These are phyloP conservation scores for Septoria linicola DNA, from an alignment of 2,329 filamentous ascomycete species.

Conservation along the genomic window DNA sequence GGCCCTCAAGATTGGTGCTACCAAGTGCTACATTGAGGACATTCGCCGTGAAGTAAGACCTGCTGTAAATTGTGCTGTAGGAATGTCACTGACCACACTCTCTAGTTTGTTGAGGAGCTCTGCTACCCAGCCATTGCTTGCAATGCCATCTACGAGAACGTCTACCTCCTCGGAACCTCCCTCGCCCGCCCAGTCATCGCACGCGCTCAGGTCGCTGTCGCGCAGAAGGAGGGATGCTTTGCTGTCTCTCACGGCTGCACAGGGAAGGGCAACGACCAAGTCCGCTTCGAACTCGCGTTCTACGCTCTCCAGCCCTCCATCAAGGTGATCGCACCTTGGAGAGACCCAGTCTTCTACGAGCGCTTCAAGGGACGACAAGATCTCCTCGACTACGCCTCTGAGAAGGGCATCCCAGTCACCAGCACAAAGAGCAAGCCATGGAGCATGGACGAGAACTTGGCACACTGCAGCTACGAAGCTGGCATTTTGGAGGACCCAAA, in stretches of 20 bases:
- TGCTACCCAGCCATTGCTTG: constrained; percentile 78
- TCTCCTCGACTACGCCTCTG: constrained; percentile 68
- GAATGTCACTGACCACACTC: not conserved
- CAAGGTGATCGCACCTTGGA: constrained; percentile 74
- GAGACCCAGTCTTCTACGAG: constrained; percentile 67
- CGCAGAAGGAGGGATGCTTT: constrained; percentile 60
- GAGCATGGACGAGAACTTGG: constrained; percentile 68
- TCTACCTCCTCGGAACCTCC: constrained; percentile 56
- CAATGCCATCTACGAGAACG: constrained; percentile 60
- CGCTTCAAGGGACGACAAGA: constrained; percentile 70
- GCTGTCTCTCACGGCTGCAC: constrained; percentile 56
- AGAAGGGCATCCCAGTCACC: constrained; percentile 68
- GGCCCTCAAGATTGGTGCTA: constrained; percentile 67
- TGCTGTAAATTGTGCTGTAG: not conserved
- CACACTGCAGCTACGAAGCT: constrained; percentile 77
- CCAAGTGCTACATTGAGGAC: constrained; percentile 62
- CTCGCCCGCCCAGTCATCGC: constrained; percentile 71
- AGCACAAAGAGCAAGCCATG: constrained; percentile 72
- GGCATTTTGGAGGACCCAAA: constrained; percentile 68
- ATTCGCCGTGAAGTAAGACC: constrained; percentile 53
- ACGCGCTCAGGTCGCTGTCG: constrained; percentile 63
- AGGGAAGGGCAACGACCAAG: constrained; percentile 65
- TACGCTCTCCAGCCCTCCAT: constrained; percentile 63
- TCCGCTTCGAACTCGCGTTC: constrained; percentile 64
- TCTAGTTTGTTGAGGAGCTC: constrained; percentile 70